Percentiles rank a stretch among this genome's conserved stretches.
Conservation (phyloP, 2,329 filamentous ascomycete genomes). For the Exophiala phaeomuriformis region DNA sequence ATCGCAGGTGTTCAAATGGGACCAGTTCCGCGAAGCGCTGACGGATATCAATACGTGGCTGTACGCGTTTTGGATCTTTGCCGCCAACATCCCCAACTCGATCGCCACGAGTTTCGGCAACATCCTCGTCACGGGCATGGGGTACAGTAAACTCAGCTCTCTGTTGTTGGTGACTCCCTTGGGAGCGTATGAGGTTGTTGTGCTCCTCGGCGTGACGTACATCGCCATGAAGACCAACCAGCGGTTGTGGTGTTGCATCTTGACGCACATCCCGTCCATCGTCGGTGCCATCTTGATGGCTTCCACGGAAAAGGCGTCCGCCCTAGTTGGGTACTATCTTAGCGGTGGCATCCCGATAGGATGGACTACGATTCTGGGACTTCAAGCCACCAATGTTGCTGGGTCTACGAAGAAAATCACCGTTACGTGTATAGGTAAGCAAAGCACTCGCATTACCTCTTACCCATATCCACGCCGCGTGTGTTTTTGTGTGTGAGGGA, state of each 20-base stretch:
- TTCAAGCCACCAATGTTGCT: conserved; percentile 34
- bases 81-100: conserved; percentile 35
- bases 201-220: conserved; percentile 34
- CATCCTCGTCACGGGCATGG: conserved; percentile 36
- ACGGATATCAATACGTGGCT: conserved; percentile 33
- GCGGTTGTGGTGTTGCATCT: conserved; percentile 33
- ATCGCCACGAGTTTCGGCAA: conserved; percentile 36
- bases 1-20: conserved; percentile 30
- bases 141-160: conserved; percentile 32
- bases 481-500: background rate
- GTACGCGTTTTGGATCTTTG: conserved; percentile 36
- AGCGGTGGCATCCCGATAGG: conserved; percentile 35
- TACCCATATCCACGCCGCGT: background rate
- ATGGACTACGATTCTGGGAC: conserved; percentile 35
- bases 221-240: conserved; percentile 34
- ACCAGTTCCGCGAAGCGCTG: conserved; percentile 32
- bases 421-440: conserved; percentile 29
- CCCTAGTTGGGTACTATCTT: conserved; percentile 36
- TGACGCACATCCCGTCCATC: conserved; percentile 34
- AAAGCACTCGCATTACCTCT: background rate
- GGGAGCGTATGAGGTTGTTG: conserved; percentile 36
- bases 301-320: conserved; percentile 33
- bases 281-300: conserved; percentile 37
- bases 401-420: conserved; percentile 36
- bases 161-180: conserved; percentile 35